Evolutionary conservation across 495 filamentous ascomycete genomes (phyloP), one percentile per base, ranked within the genome.

Genomic region (Cudoniella acicularis): DNA sequence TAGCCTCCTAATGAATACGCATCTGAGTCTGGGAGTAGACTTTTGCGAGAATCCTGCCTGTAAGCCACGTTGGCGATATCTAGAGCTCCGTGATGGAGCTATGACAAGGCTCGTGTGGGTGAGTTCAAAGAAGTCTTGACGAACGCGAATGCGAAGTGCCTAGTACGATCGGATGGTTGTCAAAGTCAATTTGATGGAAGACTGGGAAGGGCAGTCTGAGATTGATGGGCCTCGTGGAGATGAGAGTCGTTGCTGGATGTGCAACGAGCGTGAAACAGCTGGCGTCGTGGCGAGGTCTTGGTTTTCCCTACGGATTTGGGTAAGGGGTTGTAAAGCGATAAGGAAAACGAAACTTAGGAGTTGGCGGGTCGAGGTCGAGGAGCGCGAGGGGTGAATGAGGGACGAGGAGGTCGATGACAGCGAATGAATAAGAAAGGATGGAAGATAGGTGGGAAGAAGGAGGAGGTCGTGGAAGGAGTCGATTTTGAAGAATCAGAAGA

Each of bases 1-100:
- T 82, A 85, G 21, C 81, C 80, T 45, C 74, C 77, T 25, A 70
- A 72, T 50, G 72, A 70, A 65, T 79, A 83, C 18, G 77, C 73
- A 52, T 63, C 62, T 1, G 59, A 55, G 27, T 65, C 62, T 49
- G 64, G 59, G 13, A 65, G 51, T 20, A 60, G 62, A 27, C 48
- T 50, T n/a, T 62, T 63, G 30, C 66, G 61, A 8, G 66, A 63
- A 46, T 68, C 66, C 53, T 63, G 60, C 52, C 63, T 57, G 62
- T 65, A 68, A 56, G 66, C 64, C 66, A 68, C 62, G 60, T 56
- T 64, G 62, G 66, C 60, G 64, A 50, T 57, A 54, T 59, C 43
- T 36, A 43, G 20, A 26, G 57, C 66, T 57, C 63, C 62, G 13
- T 3, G 20, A 1, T 50, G 65, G 61, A 64, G 65, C 54, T 52